Conservation (phyloP, 148 eudicot genomes). For the Cornus florida region DNA sequence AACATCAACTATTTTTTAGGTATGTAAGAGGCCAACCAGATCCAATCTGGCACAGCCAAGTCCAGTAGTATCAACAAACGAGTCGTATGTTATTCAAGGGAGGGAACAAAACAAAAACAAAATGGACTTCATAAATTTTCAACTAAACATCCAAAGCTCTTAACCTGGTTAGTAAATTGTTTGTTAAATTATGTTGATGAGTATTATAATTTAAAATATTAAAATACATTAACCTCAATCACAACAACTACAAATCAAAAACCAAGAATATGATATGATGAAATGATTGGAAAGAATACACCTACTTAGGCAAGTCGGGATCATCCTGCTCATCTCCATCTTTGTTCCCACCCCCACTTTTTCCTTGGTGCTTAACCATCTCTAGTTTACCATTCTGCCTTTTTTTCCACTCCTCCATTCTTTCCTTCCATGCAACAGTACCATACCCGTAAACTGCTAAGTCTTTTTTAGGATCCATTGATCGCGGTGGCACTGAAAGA, state of each 20-base stretch:
- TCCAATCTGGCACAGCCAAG: background rate
- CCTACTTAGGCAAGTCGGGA: slow-evolving; percentile 75
- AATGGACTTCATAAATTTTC: background rate
- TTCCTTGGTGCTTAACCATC: slow-evolving; percentile 66
- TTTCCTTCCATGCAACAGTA: slow-evolving; percentile 72
- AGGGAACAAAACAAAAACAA: background rate
- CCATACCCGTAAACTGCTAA: slow-evolving; percentile 79
- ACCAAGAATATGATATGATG: background rate
- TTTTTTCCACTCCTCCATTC: slow-evolving; percentile 80
- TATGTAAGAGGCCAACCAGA: background rate
- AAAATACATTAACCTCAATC: background rate
- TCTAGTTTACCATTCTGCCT: slow-evolving; percentile 66
- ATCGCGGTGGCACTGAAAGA: slow-evolving; percentile 57
- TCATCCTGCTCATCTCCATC: slow-evolving; percentile 53
- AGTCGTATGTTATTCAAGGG: background rate
- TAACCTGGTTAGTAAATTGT: background rate
- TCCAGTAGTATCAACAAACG: background rate
- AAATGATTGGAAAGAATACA: slow-evolving; percentile 2
- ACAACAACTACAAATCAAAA: background rate
- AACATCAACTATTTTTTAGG: slow-evolving; percentile 1
- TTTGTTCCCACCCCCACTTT: slow-evolving; percentile 25
- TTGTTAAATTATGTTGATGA: background rate
- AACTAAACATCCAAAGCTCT: background rate
- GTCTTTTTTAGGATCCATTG: slow-evolving; percentile 82
- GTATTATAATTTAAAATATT: background rate